A percentile compares a stretch with the other conserved stretches of the same genome.
Evolutionary conservation across 164 flowering plant genomes (phyloP).

Genomic region (Dillenia suffruticosa): DNA sequence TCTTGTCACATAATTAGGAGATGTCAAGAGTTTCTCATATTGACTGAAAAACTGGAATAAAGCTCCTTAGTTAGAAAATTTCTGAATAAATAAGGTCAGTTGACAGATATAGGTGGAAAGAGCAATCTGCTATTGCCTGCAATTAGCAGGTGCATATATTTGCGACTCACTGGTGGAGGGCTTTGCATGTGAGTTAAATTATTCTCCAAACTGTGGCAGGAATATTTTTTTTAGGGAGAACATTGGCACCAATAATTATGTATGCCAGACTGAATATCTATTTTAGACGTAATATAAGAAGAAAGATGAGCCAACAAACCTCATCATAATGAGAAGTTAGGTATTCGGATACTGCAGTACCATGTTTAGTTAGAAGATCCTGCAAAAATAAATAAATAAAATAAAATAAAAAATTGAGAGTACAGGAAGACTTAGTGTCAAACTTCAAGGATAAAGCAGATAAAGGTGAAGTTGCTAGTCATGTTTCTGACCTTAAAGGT

Average conservation of each 20-base stretch:
- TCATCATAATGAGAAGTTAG: constrained; percentile 75
- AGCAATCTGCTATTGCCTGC: not conserved
- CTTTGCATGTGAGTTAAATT: too few relatives aligned
- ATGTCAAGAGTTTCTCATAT: constrained; percentile 77
- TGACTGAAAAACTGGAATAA: constrained; percentile 77
- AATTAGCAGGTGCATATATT: constrained; percentile 2
- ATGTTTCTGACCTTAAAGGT: constrained; percentile 76
- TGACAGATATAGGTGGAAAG: not conserved
- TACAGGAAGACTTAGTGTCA: not conserved
- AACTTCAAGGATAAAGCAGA: constrained; percentile 4
- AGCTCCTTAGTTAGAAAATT: constrained; percentile 12
- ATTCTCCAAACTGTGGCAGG: too few relatives aligned
- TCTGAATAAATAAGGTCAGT: constrained; percentile 3
- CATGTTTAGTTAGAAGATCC: constrained; percentile 95
- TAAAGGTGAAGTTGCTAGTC: not conserved
- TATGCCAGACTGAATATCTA: not conserved
- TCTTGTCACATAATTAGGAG: constrained; percentile 91
- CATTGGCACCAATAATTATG: too few relatives aligned
- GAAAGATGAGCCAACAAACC: constrained; percentile 36
- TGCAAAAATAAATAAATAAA: constrained; percentile 22
- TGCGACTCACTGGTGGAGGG: too few relatives aligned
- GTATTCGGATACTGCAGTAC: constrained; percentile 56
- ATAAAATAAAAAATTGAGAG: constrained; percentile 1
- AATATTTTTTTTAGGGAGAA: too few relatives aligned
- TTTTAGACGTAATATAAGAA: not conserved